Percentiles rank a stretch among this genome's conserved stretches.
phyloP scores from a whole-genome alignment of 805 yeast genomes.

The Alloascoidea africana region DNA sequence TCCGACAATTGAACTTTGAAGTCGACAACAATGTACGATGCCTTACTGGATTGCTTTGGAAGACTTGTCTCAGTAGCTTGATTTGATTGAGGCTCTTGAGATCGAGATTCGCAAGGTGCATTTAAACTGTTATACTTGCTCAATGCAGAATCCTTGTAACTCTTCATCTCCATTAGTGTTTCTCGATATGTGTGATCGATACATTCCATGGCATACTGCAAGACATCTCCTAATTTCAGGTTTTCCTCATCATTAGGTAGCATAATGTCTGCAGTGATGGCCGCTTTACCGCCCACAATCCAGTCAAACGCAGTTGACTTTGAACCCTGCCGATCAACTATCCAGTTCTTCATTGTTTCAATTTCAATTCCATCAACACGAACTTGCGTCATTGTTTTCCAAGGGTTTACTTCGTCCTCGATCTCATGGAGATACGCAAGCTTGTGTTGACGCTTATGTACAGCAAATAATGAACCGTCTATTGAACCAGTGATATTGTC shows the following conservation, averaged over 20 bases:
- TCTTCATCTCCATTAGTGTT: background rate
- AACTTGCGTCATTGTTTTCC: slow-evolving; percentile 29
- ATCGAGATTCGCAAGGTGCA: background rate
- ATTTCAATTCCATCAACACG: slow-evolving; percentile 23
- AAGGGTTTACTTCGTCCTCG: slow-evolving; percentile 23
- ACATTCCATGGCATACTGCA: slow-evolving; percentile 7
- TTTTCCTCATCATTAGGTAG: slow-evolving; percentile 36
- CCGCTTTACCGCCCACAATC: slow-evolving; percentile 58
- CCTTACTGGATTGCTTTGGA: slow-evolving; percentile 5
- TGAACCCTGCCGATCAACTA: background rate
- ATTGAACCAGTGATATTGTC: slow-evolving; percentile 58
- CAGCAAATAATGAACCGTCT: slow-evolving; percentile 59
- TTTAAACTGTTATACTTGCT: no score
- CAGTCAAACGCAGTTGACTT: slow-evolving; percentile 40
- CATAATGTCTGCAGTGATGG: slow-evolving; percentile 57
- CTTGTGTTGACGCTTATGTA: slow-evolving; percentile 58
- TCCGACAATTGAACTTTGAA: slow-evolving; percentile 50
- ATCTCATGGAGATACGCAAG: slow-evolving; percentile 27
- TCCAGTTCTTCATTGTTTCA: slow-evolving; percentile 12
- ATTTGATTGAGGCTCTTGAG: background rate
- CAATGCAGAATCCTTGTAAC: no score
- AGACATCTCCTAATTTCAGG: slow-evolving; percentile 11
- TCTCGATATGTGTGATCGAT: background rate
- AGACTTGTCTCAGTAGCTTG: slow-evolving; percentile 7
- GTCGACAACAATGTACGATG: slow-evolving; percentile 46